phyloP scores from a whole-genome alignment of 1,284 basidiomycete genomes.

The Leccinum solheimii region DNA sequence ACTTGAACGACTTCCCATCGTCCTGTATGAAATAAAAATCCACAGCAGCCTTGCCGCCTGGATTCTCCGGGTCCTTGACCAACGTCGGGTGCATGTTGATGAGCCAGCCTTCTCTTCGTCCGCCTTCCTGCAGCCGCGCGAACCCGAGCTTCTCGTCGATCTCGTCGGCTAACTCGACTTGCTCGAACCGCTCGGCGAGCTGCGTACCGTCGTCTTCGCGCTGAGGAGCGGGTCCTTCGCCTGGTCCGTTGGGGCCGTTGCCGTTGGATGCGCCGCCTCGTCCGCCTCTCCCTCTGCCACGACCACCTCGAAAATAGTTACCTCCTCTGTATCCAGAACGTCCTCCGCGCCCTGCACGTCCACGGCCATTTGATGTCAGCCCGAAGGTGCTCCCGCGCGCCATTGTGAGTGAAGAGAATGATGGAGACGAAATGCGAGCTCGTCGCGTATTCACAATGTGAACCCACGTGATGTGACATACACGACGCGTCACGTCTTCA shows the following conservation, averaged over 20 bases:
- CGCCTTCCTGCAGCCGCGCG: constrained; percentile 72
- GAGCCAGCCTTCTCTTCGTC: constrained; percentile 84
- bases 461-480: constrained; percentile 29
- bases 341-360: constrained; percentile 45
- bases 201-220: constrained; percentile 88
- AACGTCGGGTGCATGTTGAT: constrained; percentile 99
- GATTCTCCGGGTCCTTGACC: constrained; percentile 81
- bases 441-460: constrained; percentile 3
- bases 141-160: constrained; percentile 96
- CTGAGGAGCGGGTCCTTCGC: constrained; percentile 52
- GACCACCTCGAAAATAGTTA: constrained; percentile 39
- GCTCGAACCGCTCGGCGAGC: constrained; percentile 81
- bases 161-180: constrained; percentile 74
- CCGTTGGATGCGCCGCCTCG: constrained; percentile 49
- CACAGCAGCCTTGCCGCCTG: constrained; percentile 84
- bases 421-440: not conserved
- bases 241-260: constrained; percentile 38
- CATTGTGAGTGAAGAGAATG: constrained; percentile 22
- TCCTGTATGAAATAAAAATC: constrained; percentile 99
- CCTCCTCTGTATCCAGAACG: constrained; percentile 50
- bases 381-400: constrained; percentile 38
- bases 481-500: constrained; percentile 25
- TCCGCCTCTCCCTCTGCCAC: constrained; percentile 47
- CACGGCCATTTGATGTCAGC: constrained; percentile 35
- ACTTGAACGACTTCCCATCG: constrained; percentile 96